Conservation (phyloP, 148 eudicot species). For the Rhododendron williamsianum region DNA sequence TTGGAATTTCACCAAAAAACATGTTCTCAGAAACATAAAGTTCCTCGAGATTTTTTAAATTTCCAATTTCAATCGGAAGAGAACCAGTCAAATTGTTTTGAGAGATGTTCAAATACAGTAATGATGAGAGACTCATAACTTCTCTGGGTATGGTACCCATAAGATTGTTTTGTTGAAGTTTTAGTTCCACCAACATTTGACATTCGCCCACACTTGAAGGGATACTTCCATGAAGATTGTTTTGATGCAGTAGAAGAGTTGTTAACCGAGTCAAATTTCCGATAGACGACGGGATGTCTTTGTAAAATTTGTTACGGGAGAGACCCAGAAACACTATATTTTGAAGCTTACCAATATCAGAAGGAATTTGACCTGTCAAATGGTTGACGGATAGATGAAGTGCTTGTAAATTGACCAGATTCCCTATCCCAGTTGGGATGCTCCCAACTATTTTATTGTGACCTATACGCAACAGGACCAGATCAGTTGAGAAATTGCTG, state of each 20-base stretch:
- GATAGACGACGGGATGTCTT: not conserved
- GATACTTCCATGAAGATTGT: not conserved
- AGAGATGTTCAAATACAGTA: too few relatives aligned
- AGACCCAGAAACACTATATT: not conserved
- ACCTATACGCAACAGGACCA: not conserved
- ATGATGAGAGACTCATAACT: too few relatives aligned
- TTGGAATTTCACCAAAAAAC: too few relatives aligned
- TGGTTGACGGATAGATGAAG: not conserved
- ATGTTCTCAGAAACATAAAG: too few relatives aligned
- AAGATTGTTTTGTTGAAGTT: not conserved
- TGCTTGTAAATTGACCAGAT: not conserved
- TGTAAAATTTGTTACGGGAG: not conserved
- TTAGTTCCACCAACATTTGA: not conserved
- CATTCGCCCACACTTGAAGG: not conserved
- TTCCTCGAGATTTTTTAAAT: too few relatives aligned
- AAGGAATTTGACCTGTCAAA: not conserved
- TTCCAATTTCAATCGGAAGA: too few relatives aligned
- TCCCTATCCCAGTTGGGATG: not conserved
- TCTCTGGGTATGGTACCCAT: not conserved
- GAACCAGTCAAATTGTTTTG: too few relatives aligned
- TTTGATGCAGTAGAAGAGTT: not conserved
- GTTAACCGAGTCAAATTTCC: not conserved
- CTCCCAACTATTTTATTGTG: not conserved
- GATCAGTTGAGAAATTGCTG: constrained; percentile 11
- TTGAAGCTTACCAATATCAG: constrained; percentile 1